These are phyloP conservation scores for Pholiota microspora DNA, from an alignment of 768 basidiomycete species.

Conservation along the genomic window DNA sequence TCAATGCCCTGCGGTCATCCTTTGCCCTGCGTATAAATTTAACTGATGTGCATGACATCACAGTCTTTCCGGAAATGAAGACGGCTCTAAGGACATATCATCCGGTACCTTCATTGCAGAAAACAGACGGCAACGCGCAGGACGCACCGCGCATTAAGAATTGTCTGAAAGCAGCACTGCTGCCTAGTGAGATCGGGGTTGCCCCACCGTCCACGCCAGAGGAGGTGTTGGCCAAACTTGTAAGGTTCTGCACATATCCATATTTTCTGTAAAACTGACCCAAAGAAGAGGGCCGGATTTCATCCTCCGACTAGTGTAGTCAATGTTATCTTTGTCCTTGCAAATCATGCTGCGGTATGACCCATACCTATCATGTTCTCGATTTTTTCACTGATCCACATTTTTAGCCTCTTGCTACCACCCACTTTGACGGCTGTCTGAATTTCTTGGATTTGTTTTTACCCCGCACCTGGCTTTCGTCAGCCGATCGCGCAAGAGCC, in stretches of 20 bases:
- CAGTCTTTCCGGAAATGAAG: conserved; percentile 94
- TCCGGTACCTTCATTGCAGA: conserved; percentile 86
- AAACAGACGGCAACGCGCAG: conserved; percentile 84
- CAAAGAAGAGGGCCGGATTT: conserved; percentile 49
- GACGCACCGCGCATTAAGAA: conserved; percentile 93
- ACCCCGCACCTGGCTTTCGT: conserved; percentile 64
- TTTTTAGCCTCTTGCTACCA: conserved; percentile 51
- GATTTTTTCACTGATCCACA: conserved; percentile 9
- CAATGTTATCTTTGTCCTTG: conserved; percentile 81
- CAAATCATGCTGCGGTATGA: conserved; percentile 74
- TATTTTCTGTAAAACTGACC: conserved; percentile 13
- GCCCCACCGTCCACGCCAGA: conserved; percentile 71
- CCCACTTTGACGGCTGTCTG: conserved; percentile 72
- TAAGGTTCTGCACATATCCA: conserved; percentile 33
- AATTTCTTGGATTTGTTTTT: conserved; percentile 87
- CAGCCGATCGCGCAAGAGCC: conserved; percentile 68
- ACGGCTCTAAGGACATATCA: conserved; percentile 88
- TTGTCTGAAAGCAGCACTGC: conserved; percentile 77
- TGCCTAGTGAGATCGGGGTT: conserved; percentile 65
- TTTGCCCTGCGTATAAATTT: conserved; percentile 18
- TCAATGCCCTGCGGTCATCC: conserved; percentile 8
- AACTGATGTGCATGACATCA: conserved; percentile 26
- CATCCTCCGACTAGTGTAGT: conserved; percentile 84
- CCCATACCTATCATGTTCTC: not conserved
- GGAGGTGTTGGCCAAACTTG: conserved; percentile 67